Percentiles rank a stretch among this genome's conserved stretches.
Conservation (phyloP, 2,329 filamentous ascomycete genomes). For the Fusarium nisikadoi region DNA sequence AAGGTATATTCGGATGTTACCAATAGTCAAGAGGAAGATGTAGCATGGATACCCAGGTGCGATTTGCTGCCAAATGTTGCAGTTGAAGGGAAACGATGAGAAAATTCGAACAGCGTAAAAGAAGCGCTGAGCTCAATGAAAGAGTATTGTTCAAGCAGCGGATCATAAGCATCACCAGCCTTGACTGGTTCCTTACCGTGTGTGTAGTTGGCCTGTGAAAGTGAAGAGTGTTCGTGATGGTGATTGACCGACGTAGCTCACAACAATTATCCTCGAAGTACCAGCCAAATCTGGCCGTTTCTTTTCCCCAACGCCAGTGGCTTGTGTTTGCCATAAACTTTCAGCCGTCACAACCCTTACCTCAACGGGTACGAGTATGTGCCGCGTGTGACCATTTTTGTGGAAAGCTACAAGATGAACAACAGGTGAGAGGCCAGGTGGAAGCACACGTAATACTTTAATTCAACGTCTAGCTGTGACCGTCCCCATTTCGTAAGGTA, state of each 20-base stretch:
- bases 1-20: not conserved
- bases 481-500: constrained; percentile 30
- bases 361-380: not conserved
- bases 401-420: constrained; percentile 2
- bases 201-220: constrained; percentile 3
- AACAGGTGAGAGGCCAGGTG: constrained; percentile 1
- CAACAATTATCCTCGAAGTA: not conserved
- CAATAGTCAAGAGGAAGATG: not conserved
- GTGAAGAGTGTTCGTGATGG: not conserved
- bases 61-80: constrained; percentile 10
- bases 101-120: constrained; percentile 27
- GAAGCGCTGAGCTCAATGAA: constrained; percentile 29
- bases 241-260: not conserved
- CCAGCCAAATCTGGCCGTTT: not conserved
- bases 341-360: not conserved
- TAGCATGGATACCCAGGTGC: constrained; percentile 23
- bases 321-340: not conserved
- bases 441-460: constrained; percentile 39
- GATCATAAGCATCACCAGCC: constrained; percentile 34
- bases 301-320: not conserved
- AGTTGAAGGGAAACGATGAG: constrained; percentile 10
- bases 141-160: constrained; percentile 43
- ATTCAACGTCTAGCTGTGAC: constrained; percentile 37
- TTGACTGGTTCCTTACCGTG: constrained; percentile 14
- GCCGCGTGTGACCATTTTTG: constrained; percentile 1